Conservation (phyloP, 2,329 filamentous ascomycete genomes). For the Alternaria solani region DNA sequence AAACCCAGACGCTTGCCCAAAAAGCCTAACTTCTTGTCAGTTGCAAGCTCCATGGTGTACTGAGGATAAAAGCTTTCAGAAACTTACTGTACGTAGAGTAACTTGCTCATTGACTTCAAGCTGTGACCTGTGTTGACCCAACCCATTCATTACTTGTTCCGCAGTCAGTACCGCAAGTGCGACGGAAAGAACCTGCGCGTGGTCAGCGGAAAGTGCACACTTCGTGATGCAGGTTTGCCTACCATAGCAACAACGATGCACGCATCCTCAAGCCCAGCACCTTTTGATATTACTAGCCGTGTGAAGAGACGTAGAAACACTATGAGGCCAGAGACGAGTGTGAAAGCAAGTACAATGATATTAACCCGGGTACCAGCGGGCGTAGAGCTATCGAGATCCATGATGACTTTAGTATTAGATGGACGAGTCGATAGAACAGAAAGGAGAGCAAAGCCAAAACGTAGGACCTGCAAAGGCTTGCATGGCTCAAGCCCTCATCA, state of each 20-base stretch:
- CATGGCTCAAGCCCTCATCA: conserved; percentile 11
- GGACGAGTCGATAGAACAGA: conserved; percentile 10
- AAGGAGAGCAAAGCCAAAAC: conserved; percentile 8
- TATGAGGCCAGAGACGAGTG: conserved; percentile 38
- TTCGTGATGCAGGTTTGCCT: conserved; percentile 5
- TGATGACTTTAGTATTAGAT: conserved; percentile 6
- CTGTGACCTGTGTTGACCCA: conserved; percentile 34
- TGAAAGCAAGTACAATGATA: conserved; percentile 42
- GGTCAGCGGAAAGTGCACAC: conserved; percentile 11
- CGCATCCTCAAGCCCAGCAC: conserved; percentile 40
- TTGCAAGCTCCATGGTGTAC: not conserved
- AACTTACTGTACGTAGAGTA: conserved; percentile 24
- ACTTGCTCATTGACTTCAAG: conserved; percentile 20
- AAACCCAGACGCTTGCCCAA: conserved; percentile 47
- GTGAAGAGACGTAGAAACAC: conserved; percentile 46
- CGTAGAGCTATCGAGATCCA: conserved; percentile 25
- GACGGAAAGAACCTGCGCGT: conserved; percentile 34
- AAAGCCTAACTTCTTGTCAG: conserved; percentile 40
- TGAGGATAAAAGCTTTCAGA: not conserved
- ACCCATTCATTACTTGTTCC: conserved; percentile 42
- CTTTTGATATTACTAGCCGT: conserved; percentile 33
- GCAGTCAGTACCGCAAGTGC: conserved; percentile 37
- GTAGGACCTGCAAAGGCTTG: not conserved
- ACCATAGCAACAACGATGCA: conserved; percentile 46
- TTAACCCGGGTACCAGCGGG: conserved; percentile 43